A percentile compares a stretch with the other conserved stretches of the same genome.
These are phyloP conservation scores for Tilletia horrida DNA, from an alignment of 1,284 basidiomycete species.

Conservation along the genomic window DNA sequence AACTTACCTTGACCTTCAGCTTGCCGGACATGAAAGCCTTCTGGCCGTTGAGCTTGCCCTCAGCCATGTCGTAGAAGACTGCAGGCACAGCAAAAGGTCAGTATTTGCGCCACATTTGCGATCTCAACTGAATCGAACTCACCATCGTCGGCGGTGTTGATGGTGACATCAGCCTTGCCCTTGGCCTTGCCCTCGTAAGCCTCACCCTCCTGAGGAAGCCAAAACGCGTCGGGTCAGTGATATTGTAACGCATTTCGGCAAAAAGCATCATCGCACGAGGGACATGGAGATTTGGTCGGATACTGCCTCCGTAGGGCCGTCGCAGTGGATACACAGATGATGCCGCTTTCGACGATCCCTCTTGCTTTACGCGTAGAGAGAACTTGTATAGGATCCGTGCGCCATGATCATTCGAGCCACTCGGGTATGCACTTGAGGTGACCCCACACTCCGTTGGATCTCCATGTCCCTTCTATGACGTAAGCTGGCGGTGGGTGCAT, in stretches of 20 bases:
- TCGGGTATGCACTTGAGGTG: too few species aligned
- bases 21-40: slow-evolving; percentile 55
- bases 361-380: too few species aligned
- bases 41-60: slow-evolving; percentile 55
- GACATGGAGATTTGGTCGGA: too few species aligned
- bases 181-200: slow-evolving; percentile 55
- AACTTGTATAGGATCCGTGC: too few species aligned
- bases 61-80: slow-evolving; percentile 52
- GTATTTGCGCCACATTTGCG: background rate
- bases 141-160: slow-evolving; percentile 53
- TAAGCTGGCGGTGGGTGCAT: too few species aligned
- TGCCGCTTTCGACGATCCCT: too few species aligned
- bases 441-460: background rate
- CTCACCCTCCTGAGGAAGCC: slow-evolving; percentile 35
- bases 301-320: too few species aligned
- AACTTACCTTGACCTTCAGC: slow-evolving; percentile 38
- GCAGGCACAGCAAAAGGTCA: background rate
- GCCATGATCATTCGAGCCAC: too few species aligned
- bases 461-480: background rate
- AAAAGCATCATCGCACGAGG: too few species aligned
- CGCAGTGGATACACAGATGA: too few species aligned
- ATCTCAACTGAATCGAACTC: slow-evolving; percentile 3
- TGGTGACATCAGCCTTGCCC: slow-evolving; percentile 54
- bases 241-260: too few species aligned
- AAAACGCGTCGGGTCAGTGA: too few species aligned